These are phyloP conservation scores for Articulospora tetracladia DNA, from an alignment of 495 filamentous ascomycete species.

Conservation along the genomic window DNA sequence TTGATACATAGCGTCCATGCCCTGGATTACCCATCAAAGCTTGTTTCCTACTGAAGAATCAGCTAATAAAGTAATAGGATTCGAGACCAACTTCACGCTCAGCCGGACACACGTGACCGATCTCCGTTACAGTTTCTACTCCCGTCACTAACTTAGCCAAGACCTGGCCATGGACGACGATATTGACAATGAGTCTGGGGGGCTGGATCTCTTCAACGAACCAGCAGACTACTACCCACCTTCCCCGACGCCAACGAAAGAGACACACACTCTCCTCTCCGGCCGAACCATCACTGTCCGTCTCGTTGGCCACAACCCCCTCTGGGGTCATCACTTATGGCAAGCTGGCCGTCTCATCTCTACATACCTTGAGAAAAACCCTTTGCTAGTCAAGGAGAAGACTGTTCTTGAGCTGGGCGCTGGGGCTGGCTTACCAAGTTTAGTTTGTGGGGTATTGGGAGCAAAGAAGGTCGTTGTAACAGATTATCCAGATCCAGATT, in stretches of 20 bases:
- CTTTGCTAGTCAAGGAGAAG: conserved; percentile 52
- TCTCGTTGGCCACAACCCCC: conserved; percentile 84
- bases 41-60: background rate
- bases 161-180: background rate
- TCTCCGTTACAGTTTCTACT: background rate
- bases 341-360: conserved; percentile 76
- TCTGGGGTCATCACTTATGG: conserved; percentile 93
- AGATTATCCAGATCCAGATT: conserved; percentile 80
- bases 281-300: conserved; percentile 66
- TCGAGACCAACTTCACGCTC: too few relatives aligned
- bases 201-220: conserved; percentile 64
- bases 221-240: conserved; percentile 74
- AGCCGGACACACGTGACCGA: too few relatives aligned
- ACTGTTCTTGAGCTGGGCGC: conserved; percentile 86
- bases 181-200: conserved; percentile 13
- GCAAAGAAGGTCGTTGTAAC: conserved; percentile 72
- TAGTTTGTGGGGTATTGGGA: conserved; percentile 69
- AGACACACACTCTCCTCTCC: conserved; percentile 62
- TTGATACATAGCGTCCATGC: too few relatives aligned
- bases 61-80: background rate
- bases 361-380: conserved; percentile 67
- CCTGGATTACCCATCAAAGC: too few relatives aligned
- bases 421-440: conserved; percentile 78
- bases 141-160: background rate
- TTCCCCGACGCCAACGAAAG: conserved; percentile 62